Conservation (phyloP, 2,329 filamentous ascomycete species). For the Paraphoma sp. region DNA sequence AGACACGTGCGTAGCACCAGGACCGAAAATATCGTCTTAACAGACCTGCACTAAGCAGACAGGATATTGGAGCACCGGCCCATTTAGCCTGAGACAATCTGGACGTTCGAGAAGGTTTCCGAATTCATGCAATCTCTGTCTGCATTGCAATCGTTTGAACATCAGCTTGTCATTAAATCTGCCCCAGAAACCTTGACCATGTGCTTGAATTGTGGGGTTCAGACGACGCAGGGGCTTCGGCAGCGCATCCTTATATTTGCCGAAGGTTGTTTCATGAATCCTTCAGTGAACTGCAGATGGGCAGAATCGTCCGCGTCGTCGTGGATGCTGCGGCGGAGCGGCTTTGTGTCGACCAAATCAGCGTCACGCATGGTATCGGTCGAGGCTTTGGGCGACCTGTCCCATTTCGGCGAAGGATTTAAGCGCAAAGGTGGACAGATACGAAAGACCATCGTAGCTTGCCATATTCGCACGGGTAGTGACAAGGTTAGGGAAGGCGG, state of each 20-base stretch:
- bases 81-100: slow-evolving; percentile 24
- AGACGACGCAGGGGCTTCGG: background rate
- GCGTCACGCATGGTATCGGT: too few relatives aligned
- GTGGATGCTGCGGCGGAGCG: too few relatives aligned
- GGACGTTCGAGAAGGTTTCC: slow-evolving; percentile 37
- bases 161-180: too few relatives aligned
- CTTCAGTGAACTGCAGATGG: too few relatives aligned
- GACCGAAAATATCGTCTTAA: slow-evolving; percentile 15
- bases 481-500: slow-evolving; percentile 7
- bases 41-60: slow-evolving; percentile 21
- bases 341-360: too few relatives aligned
- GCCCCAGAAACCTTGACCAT: background rate
- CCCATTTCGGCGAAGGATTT: background rate
- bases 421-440: background rate
- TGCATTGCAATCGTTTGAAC: slow-evolving; percentile 4
- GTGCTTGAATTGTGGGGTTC: background rate
- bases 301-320: too few relatives aligned
- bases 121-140: slow-evolving; percentile 22
- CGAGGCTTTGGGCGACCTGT: background rate
- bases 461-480: background rate
- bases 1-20: slow-evolving; percentile 12
- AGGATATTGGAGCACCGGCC: slow-evolving; percentile 37
- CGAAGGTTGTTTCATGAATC: background rate
- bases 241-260: background rate
- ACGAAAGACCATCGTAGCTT: background rate